Base-by-base conservation (phyloP, 2,329 filamentous ascomycete species). In the Claviceps pazoutovae region DNA sequence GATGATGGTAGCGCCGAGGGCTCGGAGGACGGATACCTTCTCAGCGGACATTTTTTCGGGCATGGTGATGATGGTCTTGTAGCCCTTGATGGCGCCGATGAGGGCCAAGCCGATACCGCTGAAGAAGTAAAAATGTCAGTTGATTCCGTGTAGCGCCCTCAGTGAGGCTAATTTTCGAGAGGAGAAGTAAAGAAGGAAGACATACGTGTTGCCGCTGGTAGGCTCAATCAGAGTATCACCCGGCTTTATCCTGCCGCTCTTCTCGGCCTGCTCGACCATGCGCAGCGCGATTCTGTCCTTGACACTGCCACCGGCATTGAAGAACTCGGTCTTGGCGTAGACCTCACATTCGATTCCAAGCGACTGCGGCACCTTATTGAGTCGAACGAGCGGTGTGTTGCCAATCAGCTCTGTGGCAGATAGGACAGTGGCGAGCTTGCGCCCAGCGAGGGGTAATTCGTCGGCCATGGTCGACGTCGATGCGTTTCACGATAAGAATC, bases 11-110 rank as follows among this genome's bases (percentile, higher is more conserved):
- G 93, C 93, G 57, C 91, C 91, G 50, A 98, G 79, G 34, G 93
- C 91, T 61, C 89, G 86, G 56, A 98, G 78, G 30, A 98, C 93
- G 2, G 91, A 86, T 41, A 98, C 93, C 71, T 98, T 98, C 71
- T 98, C 93, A 47, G 89, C 86, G 1, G 89, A 96, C 93, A 98
- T 98, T 76, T 98, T 98, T 73, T 98, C 93, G 49, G 93, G 93
- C 46, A 98, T 80, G 11, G 93, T 98, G 68, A 98, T 98, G 71
- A 98, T 97, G 42, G 90, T 94, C 71, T 91, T 91, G 77, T 97
- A 98, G 58, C 90, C 91, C 74, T 96, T 97, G 63, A 98, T 86
- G 16, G 93, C 93, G 53, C 82, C 91, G 17, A 97, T 91, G 37
- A 98, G 81, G 30, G 93, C 93, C 42, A 98, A 77, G 21, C 93